phyloP scores from a whole-genome alignment of 768 basidiomycete species.

The Rhizopogon vesiculosus region DNA sequence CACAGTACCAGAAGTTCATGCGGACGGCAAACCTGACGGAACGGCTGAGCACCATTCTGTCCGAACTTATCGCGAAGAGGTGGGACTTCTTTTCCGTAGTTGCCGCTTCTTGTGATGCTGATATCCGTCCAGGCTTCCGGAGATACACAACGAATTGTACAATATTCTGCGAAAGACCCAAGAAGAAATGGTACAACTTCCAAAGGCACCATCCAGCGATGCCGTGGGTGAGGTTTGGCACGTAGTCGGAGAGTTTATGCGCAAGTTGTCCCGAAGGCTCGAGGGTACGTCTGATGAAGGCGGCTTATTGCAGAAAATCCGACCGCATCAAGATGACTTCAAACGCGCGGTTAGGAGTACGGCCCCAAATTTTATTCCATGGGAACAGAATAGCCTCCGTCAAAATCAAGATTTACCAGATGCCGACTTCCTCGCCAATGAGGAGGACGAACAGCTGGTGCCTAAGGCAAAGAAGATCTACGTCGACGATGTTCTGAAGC shows the following conservation, averaged over 20 bases:
- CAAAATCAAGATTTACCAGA: constrained; percentile 7
- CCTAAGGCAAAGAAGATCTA: constrained; percentile 27
- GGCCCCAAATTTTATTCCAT: constrained; percentile 56
- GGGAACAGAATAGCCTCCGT: constrained; percentile 16
- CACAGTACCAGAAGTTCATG: constrained; percentile 45
- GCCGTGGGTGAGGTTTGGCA: constrained; percentile 52
- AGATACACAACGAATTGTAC: constrained; percentile 56
- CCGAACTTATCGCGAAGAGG: constrained; percentile 60
- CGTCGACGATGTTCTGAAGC: constrained; percentile 47
- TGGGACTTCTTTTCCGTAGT: constrained; percentile 19
- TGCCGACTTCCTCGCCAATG: constrained; percentile 31
- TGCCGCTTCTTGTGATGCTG: not conserved
- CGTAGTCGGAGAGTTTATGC: constrained; percentile 42
- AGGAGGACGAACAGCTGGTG: constrained; percentile 26
- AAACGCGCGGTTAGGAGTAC: constrained; percentile 43
- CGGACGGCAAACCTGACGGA: constrained; percentile 54
- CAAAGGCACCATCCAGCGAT: constrained; percentile 50
- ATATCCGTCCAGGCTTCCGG: constrained; percentile 44
- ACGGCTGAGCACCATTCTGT: constrained; percentile 54
- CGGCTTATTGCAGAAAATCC: constrained; percentile 55
- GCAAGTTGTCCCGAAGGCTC: constrained; percentile 39
- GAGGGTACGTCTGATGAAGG: constrained; percentile 48
- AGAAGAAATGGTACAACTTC: constrained; percentile 28
- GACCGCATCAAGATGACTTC: constrained; percentile 45
- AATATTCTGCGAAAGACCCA: constrained; percentile 37